phyloP scores from a whole-genome alignment of 2,329 filamentous ascomycete species.

The Kalaharituber pfeilii region DNA sequence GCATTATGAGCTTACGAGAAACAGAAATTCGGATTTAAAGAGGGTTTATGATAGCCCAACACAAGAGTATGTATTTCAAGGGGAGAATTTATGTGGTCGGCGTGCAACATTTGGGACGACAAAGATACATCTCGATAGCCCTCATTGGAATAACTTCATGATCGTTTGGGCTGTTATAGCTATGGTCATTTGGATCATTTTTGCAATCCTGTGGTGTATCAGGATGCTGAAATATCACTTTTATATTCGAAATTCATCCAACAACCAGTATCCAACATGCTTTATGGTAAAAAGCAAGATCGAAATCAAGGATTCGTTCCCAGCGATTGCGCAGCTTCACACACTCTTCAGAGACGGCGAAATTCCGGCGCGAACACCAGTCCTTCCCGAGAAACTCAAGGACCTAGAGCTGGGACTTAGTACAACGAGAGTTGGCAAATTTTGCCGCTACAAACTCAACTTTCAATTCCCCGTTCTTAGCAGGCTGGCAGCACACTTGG shows the following conservation, averaged over 20 bases:
- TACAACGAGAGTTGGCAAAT: background rate
- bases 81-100: background rate
- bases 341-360: background rate
- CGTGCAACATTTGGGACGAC: background rate
- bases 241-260: background rate
- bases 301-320: background rate
- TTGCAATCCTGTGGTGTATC: background rate
- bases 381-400: background rate
- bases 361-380: background rate
- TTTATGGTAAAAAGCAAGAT: background rate
- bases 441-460: background rate
- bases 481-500: background rate
- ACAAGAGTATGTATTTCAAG: background rate
- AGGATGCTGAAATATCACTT: background rate
- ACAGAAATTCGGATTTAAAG: background rate
- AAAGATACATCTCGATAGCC: background rate
- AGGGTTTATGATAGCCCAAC: background rate
- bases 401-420: background rate
- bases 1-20: background rate
- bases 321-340: background rate
- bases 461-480: background rate
- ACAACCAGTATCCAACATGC: too few species aligned
- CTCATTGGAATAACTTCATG: background rate
- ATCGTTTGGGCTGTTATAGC: background rate
- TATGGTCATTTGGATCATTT: background rate